phyloP scores from a whole-genome alignment of 2,329 filamentous ascomycete genomes.

The Alternaria panax region DNA sequence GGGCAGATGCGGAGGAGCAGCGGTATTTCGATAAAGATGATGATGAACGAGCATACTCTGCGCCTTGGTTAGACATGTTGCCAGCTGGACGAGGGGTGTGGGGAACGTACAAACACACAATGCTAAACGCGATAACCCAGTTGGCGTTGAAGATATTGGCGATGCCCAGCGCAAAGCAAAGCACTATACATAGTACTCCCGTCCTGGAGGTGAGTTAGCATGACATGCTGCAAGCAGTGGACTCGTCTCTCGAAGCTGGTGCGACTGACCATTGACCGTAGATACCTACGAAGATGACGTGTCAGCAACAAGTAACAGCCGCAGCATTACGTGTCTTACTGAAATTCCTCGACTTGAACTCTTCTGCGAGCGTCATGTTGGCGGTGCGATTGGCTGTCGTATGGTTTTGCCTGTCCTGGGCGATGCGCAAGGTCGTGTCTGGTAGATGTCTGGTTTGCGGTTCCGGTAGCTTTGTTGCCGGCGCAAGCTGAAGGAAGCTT shows the following conservation, averaged over 20 bases:
- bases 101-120: slow-evolving; percentile 57
- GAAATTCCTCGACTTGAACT: slow-evolving; percentile 71
- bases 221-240: not conserved
- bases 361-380: slow-evolving; percentile 66
- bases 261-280: slow-evolving; percentile 71
- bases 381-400: slow-evolving; percentile 9
- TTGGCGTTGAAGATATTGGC: slow-evolving; percentile 72
- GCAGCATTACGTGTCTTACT: slow-evolving; percentile 56
- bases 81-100: not conserved
- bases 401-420: not conserved
- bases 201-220: slow-evolving; percentile 52
- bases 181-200: slow-evolving; percentile 67
- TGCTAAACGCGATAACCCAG: slow-evolving; percentile 65
- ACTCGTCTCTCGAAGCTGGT: not conserved
- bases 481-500: slow-evolving; percentile 37
- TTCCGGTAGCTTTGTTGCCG: slow-evolving; percentile 29
- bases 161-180: slow-evolving; percentile 72
- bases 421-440: slow-evolving; percentile 14
- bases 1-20: slow-evolving; percentile 97
- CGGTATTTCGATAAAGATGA: slow-evolving; percentile 74
- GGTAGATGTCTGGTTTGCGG: slow-evolving; percentile 8
- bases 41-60: slow-evolving; percentile 58
- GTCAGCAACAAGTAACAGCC: slow-evolving; percentile 40
- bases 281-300: slow-evolving; percentile 60
- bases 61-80: slow-evolving; percentile 8